phyloP scores from a whole-genome alignment of 2,329 filamentous ascomycete genomes.

The Teratosphaeria viscida region DNA sequence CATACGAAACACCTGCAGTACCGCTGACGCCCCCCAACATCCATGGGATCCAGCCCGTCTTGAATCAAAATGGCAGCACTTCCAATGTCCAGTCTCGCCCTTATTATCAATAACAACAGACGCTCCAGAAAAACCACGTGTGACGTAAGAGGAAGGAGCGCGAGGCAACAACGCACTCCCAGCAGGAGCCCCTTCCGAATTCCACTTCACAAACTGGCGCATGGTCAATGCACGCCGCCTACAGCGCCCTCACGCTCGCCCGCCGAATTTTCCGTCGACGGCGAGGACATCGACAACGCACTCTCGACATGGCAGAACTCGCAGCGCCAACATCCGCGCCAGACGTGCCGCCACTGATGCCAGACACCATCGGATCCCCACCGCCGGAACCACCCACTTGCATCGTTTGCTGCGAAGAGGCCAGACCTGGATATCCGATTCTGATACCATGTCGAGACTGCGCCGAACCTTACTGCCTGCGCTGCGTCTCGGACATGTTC shows the following conservation, averaged over 20 bases:
- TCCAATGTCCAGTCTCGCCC: not conserved
- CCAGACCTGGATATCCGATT: conserved; percentile 2
- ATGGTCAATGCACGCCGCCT: not conserved
- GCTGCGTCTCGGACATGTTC: conserved; percentile 34
- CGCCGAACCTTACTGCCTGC: conserved; percentile 22
- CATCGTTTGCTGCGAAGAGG: conserved; percentile 15
- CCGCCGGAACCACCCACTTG: conserved; percentile 10
- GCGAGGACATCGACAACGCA: not conserved
- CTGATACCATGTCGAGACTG: conserved; percentile 26
- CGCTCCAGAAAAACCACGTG: not conserved
- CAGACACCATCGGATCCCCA: not conserved
- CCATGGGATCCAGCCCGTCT: not conserved
- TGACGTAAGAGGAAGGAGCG: not conserved
- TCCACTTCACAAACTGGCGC: not conserved
- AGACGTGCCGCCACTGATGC: not conserved
- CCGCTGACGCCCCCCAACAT: too few species aligned
- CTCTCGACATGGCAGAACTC: not conserved
- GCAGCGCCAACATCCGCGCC: not conserved
- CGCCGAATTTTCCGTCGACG: not conserved
- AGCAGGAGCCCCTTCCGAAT: not conserved
- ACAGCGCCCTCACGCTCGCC: not conserved
- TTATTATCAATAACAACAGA: not conserved
- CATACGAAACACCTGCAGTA: too few species aligned
- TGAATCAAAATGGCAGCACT: not conserved
- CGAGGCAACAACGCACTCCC: not conserved